Evolutionary conservation across 805 yeast species (phyloP), one percentile per base, ranked within the genome.

Genomic region (Starmerella kuoi): DNA sequence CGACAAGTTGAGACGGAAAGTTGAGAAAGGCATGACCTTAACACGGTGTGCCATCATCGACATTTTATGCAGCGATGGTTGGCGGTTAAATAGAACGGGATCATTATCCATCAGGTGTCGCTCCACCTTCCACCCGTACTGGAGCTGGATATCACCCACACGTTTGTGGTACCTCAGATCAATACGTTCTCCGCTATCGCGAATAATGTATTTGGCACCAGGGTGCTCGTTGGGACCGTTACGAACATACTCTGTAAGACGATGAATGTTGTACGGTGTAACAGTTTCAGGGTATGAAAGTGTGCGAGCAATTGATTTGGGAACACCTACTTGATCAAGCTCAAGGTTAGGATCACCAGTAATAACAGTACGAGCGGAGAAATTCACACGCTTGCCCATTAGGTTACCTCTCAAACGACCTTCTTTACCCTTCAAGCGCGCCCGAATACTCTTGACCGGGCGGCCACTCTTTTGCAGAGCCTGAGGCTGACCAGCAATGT

Each of bases 31-130:
- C 95, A 91, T 86, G 36, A 91, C 98, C 60, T 83, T 86, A 28
- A 91, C 98, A 65, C 95, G 75, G 62, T 91, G 99, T 15, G 95
- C 94, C 97, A 91, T 91, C 98, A 91, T 91, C 42, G 97, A 88
- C 97, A 91, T 91, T 64, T 93, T 91, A 68, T 91, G 99, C 63
- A 91, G 72, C 35, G 98, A 91, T 38, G 99, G 99, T 69, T 91
- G 99, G 72, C 99, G 94, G 63, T 91, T 91, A 72, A 91, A 91
- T 56, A 91, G 72, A 26, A 91, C 98, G 3, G 98, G 97, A 61
- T 91, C 99, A 56, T 86, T 76, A 63, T 91, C 99, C 82, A 86
- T 85, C 55, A 91, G 72, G 62, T 91, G 99, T 62, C 99, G 85
- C 63, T 91, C 98, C 47, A 91, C 98, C 62, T 84, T 86, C 98